A percentile compares a stretch with the other conserved stretches of the same genome.
phyloP scores from a whole-genome alignment of 768 basidiomycete genomes.

The Mycena chlorophos region DNA sequence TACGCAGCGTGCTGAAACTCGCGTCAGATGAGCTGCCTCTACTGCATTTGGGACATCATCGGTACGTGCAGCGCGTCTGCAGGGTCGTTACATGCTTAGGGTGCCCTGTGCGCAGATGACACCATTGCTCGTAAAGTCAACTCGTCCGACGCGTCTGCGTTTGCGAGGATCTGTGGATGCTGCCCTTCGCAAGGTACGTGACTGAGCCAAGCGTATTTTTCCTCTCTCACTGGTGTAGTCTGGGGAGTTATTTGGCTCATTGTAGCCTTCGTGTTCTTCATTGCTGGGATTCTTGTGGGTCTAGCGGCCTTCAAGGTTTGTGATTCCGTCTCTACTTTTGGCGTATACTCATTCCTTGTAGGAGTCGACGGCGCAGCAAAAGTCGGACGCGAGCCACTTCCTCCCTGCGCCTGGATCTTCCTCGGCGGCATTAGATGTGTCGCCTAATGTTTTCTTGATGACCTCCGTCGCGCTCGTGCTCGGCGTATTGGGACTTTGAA shows the following conservation, averaged over 20 bases:
- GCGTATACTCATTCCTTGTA: slow-evolving; percentile 24
- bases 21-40: slow-evolving; percentile 80
- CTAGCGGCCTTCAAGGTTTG: slow-evolving; percentile 78
- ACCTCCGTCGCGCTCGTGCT: slow-evolving; percentile 22
- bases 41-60: slow-evolving; percentile 86
- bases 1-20: too few relatives aligned
- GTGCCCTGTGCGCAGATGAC: slow-evolving; percentile 49
- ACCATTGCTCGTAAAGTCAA: slow-evolving; percentile 84
- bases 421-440: slow-evolving; percentile 33
- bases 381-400: slow-evolving; percentile 46
- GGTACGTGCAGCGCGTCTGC: slow-evolving; percentile 41
- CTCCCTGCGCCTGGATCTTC: slow-evolving; percentile 58
- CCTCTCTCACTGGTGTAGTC: slow-evolving; percentile 41
- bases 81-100: neutral
- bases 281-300: slow-evolving; percentile 73
- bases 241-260: slow-evolving; percentile 92
- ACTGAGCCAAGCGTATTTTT: neutral
- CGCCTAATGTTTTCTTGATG: slow-evolving; percentile 27
- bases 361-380: slow-evolving; percentile 63
- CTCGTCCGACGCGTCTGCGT: slow-evolving; percentile 83
- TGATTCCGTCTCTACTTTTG: neutral
- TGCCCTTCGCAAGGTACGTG: slow-evolving; percentile 73
- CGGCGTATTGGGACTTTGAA: slow-evolving; percentile 10
- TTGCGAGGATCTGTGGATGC: slow-evolving; percentile 83
- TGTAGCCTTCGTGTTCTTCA: slow-evolving; percentile 72